Conservation (phyloP, 768 basidiomycete genomes). For the Megacollybia marginata region DNA sequence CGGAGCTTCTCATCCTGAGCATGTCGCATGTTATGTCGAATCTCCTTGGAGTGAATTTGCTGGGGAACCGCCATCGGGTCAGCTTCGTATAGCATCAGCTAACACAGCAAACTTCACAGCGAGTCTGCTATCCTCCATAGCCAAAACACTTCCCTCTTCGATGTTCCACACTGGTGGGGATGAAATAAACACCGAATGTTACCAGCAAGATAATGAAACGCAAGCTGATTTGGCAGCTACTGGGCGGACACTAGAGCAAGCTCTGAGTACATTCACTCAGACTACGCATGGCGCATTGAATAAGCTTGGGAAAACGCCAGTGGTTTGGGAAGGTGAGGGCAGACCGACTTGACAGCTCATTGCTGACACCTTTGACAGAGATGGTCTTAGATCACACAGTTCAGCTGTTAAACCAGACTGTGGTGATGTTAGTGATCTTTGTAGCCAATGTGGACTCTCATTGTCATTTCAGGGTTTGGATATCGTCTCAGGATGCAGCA, state of each 20-base stretch:
- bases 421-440: conserved; percentile 41
- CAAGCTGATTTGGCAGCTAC: conserved; percentile 42
- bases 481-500: conserved; percentile 51
- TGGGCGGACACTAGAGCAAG: conserved; percentile 52
- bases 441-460: not conserved
- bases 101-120: conserved; percentile 54
- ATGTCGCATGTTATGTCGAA: conserved; percentile 56
- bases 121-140: conserved; percentile 44
- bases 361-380: conserved; percentile 37
- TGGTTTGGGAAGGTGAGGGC: conserved; percentile 69
- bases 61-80: conserved; percentile 74
- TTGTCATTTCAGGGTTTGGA: conserved; percentile 51
- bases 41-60: conserved; percentile 60
- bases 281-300: conserved; percentile 51
- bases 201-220: conserved; percentile 52
- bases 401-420: conserved; percentile 37
- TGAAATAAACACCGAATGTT: conserved; percentile 67
- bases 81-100: conserved; percentile 63
- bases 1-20: conserved; percentile 58
- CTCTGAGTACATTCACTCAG: conserved; percentile 55
- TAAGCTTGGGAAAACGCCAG: conserved; percentile 58
- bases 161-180: conserved; percentile 81
- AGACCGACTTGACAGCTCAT: too few relatives aligned
- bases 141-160: conserved; percentile 42
- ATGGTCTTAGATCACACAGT: conserved; percentile 52